Base-by-base conservation (phyloP, 495 filamentous ascomycete genomes). In the Cercophora newfieldiana region DNA sequence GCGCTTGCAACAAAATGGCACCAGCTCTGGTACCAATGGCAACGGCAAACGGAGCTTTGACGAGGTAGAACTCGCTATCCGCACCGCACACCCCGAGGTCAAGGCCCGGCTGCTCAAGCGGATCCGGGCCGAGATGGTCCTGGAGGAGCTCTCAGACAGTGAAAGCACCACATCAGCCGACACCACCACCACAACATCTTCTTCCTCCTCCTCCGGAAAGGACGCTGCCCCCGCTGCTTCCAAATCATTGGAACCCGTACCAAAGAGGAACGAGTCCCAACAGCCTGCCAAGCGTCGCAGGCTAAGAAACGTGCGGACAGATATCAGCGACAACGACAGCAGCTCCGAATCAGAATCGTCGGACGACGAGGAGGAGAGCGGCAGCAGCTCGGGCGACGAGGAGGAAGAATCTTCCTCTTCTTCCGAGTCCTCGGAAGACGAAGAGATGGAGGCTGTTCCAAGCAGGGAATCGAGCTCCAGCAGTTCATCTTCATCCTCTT, bases 211-310 rank as follows among this genome's bases (percentile, higher is more conserved):
- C 3, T 33, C 69, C 19, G 62, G 28, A 50, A 51, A 31, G 7
- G 57, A 68, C 21, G 31, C 10, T 31, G 26, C 14, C 19, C 7
- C 59, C 21, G 31, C 10, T 31, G 26, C 14, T n/a, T 3, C 59
- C 62, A 70, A 7, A 67, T 66, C 19, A 73, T 67, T 3, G 71
- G 44, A 29, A 25, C 59, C 66, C 4, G 72, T 80, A 29, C 74
- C 75, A 25, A 74, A 78, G 19, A 61, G 82, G 55, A 81, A 79
- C 30, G 78, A 76, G 12, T 82, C 79, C 18, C 70, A 77, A 51
- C 78, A 80, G 68, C 74, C 77, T 31, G 66, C 71, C 22, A 83
- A 83, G 73, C 83, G 83, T 69, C 88, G 87, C 77, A 81, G 86
- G 69, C 31, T 76, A 53, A 82, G 85, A 70, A 88, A 88, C 54